Conservation (phyloP, 371 early-diverging fungal species). For the Chytridiales sp. region DNA sequence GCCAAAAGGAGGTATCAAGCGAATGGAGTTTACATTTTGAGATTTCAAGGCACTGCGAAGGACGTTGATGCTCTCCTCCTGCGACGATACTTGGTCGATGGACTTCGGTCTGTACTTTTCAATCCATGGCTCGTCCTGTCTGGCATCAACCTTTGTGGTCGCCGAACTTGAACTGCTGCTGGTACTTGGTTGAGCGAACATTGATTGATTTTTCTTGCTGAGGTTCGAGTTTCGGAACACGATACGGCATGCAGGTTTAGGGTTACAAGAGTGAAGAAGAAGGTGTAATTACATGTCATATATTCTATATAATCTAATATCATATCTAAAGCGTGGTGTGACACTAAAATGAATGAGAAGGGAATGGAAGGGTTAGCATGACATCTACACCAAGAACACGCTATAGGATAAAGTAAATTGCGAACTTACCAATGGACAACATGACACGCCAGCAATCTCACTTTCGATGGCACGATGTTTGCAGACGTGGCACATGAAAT, state of each 20-base stretch:
- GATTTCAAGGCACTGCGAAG: slow-evolving; percentile 82
- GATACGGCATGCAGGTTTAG: no score
- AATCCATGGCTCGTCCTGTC: slow-evolving; percentile 44
- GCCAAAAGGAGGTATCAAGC: background rate
- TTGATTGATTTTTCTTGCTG: no score
- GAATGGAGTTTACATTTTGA: slow-evolving; percentile 61
- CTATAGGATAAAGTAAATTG: background rate
- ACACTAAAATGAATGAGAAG: background rate
- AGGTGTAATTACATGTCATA: no score
- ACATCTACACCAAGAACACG: no score
- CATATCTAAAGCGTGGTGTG: slow-evolving; percentile 1
- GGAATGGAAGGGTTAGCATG: no score
- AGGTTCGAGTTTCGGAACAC: no score
- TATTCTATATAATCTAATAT: slow-evolving; percentile 7
- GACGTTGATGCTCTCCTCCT: slow-evolving; percentile 86
- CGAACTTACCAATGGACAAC: slow-evolving; percentile 54
- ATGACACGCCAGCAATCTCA: slow-evolving; percentile 45
- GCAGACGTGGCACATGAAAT: slow-evolving; percentile 56
- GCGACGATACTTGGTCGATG: slow-evolving; percentile 83
- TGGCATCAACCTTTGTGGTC: no score
- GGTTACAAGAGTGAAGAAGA: no score
- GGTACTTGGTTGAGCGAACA: no score
- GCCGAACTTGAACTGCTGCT: no score
- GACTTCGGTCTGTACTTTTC: slow-evolving; percentile 77
- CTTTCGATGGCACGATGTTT: slow-evolving; percentile 54